Conservation (phyloP, 306 rosid species). For the Inga laurina region DNA sequence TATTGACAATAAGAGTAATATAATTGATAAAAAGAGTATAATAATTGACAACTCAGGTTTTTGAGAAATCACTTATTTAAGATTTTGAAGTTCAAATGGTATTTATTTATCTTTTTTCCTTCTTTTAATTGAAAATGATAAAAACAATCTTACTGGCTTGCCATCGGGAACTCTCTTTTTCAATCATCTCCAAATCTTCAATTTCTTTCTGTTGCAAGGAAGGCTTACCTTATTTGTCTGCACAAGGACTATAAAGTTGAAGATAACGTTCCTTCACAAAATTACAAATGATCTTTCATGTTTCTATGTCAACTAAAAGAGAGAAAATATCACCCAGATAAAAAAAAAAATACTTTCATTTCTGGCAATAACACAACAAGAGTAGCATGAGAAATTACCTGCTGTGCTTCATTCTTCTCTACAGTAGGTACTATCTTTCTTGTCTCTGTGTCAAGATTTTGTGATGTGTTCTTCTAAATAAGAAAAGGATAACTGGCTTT, state of each 20-base stretch:
- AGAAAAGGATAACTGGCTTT: background rate
- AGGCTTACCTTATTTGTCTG: conserved; percentile 19
- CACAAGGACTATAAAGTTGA: background rate
- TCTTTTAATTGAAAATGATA: no score
- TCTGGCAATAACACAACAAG: background rate
- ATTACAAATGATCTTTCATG: background rate
- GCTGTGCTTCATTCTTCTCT: background rate
- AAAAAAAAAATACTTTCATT: background rate
- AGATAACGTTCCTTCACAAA: background rate
- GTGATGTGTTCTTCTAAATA: background rate
- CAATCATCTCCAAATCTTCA: no score
- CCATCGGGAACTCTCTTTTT: no score
- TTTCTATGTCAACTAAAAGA: background rate
- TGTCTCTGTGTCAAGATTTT: background rate
- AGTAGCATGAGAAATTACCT: background rate
- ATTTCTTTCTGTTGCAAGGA: no score
- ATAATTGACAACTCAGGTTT: no score
- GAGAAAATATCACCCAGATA: background rate
- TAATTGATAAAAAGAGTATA: no score
- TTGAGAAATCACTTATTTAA: no score
- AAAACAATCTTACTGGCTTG: no score
- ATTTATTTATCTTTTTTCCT: no score
- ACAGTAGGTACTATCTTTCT: background rate
- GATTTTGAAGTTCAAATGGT: no score
- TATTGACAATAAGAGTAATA: no score